Conservation (phyloP, 768 basidiomycete genomes). For the Tylopilus rubrobrunneus region DNA sequence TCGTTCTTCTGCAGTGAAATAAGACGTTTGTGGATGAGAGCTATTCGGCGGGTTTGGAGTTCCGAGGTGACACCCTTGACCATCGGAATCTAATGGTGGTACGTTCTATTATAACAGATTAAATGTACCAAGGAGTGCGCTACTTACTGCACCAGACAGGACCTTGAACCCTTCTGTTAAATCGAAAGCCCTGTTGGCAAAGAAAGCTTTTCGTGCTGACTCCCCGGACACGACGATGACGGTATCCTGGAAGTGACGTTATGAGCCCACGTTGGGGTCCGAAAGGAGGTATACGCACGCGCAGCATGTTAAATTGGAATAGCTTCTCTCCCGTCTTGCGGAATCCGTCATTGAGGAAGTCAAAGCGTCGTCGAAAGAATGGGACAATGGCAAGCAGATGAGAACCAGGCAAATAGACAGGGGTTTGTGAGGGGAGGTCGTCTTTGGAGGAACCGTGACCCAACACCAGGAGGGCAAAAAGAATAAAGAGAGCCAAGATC, state of each 20-base stretch:
- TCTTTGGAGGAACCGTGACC: constrained; percentile 40
- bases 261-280: constrained; percentile 12
- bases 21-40: constrained; percentile 70
- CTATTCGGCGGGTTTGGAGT: constrained; percentile 56
- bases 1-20: constrained; percentile 59
- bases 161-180: constrained; percentile 78
- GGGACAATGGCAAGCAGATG: constrained; percentile 56
- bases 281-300: constrained; percentile 41
- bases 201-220: constrained; percentile 63
- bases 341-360: constrained; percentile 73
- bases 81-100: constrained; percentile 58
- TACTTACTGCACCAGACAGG: constrained; percentile 70
- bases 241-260: constrained; percentile 47
- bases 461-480: constrained; percentile 39
- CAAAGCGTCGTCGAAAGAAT: constrained; percentile 67
- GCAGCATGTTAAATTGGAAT: constrained; percentile 68
- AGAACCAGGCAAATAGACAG: constrained; percentile 54
- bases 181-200: constrained; percentile 66
- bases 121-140: constrained; percentile 5
- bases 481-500: constrained; percentile 30
- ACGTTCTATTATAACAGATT: constrained; percentile 14
- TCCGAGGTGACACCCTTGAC: constrained; percentile 72
- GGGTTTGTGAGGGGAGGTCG: constrained; percentile 39
- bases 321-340: constrained; percentile 59
- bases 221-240: constrained; percentile 78